phyloP scores from a whole-genome alignment of 192 early-diverging fungal genomes.

The Dissophora ornata region DNA sequence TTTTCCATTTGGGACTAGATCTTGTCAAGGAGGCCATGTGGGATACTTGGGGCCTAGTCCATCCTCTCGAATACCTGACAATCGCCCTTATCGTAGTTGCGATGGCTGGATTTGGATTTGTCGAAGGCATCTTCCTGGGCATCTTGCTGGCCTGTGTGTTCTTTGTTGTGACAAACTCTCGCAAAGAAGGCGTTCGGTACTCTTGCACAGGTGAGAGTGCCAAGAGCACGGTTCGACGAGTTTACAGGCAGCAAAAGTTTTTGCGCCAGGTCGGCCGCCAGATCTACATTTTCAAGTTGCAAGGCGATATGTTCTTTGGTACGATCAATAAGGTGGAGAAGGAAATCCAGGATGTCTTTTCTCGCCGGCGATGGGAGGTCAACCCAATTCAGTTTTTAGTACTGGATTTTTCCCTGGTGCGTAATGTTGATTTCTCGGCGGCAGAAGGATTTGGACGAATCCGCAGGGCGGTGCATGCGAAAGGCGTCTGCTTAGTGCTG shows the following conservation, averaged over 20 bases:
- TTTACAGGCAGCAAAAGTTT: constrained; percentile 89
- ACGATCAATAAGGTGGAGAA: constrained; percentile 87
- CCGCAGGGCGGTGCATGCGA: constrained; percentile 74
- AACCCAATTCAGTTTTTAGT: constrained; percentile 88
- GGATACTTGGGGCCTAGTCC: constrained; percentile 88
- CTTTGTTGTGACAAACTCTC: constrained; percentile 86
- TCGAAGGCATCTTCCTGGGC: constrained; percentile 95
- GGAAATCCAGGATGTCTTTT: constrained; percentile 73
- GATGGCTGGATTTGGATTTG: constrained; percentile 95
- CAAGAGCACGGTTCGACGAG: constrained; percentile 88
- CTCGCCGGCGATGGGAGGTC: constrained; percentile 70
- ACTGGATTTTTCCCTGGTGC: constrained; percentile 89
- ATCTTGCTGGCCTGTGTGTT: constrained; percentile 94
- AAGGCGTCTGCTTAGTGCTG: constrained; percentile 85
- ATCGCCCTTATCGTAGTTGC: constrained; percentile 85
- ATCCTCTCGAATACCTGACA: constrained; percentile 90
- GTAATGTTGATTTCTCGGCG: constrained; percentile 86
- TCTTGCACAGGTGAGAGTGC: constrained; percentile 75
- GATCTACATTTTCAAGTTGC: constrained; percentile 89
- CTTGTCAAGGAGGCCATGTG: constrained; percentile 90
- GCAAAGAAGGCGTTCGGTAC: constrained; percentile 71
- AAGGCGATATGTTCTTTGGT: constrained; percentile 98
- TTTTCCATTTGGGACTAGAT: constrained; percentile 97
- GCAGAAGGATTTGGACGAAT: constrained; percentile 88
- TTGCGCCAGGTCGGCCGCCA: constrained; percentile 85